phyloP scores from a whole-genome alignment of 805 yeast species.

The Nakazawaea ernobii region DNA sequence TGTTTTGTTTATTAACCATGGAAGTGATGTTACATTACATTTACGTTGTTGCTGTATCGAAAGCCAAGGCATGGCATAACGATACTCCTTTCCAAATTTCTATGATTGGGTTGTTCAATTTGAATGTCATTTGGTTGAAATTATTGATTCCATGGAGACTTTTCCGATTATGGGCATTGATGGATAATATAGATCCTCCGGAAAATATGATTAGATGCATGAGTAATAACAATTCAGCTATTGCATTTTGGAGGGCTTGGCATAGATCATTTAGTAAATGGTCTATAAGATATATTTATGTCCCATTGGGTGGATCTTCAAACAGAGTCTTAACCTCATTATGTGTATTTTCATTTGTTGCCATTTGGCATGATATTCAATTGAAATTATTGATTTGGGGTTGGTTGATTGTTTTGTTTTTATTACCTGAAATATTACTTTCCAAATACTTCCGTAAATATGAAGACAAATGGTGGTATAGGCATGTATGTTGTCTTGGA shows the following conservation, averaged over 20 bases:
- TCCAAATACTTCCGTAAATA: constrained; percentile 34
- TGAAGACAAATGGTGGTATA: constrained; percentile 53
- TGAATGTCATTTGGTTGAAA: constrained; percentile 91
- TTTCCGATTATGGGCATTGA: constrained; percentile 84
- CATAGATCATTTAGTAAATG: constrained; percentile 90
- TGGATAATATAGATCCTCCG: constrained; percentile 95
- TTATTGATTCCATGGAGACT: constrained; percentile 93
- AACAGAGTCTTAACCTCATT: constrained; percentile 71
- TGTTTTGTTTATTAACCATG: constrained; percentile 77
- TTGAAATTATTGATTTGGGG: constrained; percentile 89
- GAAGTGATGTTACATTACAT: constrained; percentile 82
- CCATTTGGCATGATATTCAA: constrained; percentile 97
- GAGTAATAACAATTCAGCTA: constrained; percentile 87
- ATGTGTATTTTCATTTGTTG: constrained; percentile 90
- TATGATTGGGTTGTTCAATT: constrained; percentile 88
- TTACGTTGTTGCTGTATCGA: constrained; percentile 91
- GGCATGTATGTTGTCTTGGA: constrained; percentile 81
- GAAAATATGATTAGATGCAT: constrained; percentile 97
- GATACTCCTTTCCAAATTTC: constrained; percentile 89
- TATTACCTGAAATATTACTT: constrained; percentile 78
- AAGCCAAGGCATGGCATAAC: constrained; percentile 83
- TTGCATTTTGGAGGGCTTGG: constrained; percentile 99
- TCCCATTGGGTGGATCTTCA: constrained; percentile 83
- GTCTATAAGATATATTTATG: constrained; percentile 82
- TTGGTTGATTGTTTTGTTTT: constrained; percentile 82